These are phyloP conservation scores for Sphaerulina musiva DNA, from an alignment of 2,329 filamentous ascomycete species.

Conservation along the genomic window DNA sequence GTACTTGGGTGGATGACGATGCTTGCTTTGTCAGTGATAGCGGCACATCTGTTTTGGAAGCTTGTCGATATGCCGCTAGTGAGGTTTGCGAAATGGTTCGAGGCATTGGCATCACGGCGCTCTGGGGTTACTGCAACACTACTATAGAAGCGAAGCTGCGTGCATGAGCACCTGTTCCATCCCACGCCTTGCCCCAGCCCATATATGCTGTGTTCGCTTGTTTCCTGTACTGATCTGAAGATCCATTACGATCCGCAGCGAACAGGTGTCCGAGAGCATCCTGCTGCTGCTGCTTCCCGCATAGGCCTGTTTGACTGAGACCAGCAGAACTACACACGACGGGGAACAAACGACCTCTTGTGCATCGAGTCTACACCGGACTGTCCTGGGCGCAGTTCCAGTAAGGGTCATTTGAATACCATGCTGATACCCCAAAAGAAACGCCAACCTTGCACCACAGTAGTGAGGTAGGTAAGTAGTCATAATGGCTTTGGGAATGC, in stretches of 20 bases:
- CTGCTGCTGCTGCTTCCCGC: neutral
- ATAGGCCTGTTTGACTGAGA: neutral
- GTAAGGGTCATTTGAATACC: neutral
- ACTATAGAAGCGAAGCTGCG: too few relatives aligned
- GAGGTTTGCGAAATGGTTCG: neutral
- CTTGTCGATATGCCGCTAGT: conserved; percentile 2
- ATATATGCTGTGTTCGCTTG: too few relatives aligned
- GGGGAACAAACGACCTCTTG: neutral
- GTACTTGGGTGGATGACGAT: conserved; percentile 12
- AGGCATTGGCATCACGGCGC: neutral
- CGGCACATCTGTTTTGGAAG: conserved; percentile 16
- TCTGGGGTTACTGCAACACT: too few relatives aligned
- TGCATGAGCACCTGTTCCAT: too few relatives aligned
- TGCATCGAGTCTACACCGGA: neutral
- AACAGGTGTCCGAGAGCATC: neutral
- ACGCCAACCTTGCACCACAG: neutral
- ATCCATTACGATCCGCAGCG: neutral
- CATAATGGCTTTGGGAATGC: neutral
- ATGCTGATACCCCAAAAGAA: neutral
- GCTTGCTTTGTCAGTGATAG: conserved; percentile 4
- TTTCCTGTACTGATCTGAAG: neutral
- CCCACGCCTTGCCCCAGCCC: too few relatives aligned
- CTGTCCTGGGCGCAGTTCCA: neutral
- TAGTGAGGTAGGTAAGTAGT: too few relatives aligned
- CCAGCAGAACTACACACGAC: neutral